A percentile compares a stretch with the other conserved stretches of the same genome.
Evolutionary conservation across 1,139 yeast species (phyloP).

Genomic region (Wickerhamiella infanticola): DNA sequence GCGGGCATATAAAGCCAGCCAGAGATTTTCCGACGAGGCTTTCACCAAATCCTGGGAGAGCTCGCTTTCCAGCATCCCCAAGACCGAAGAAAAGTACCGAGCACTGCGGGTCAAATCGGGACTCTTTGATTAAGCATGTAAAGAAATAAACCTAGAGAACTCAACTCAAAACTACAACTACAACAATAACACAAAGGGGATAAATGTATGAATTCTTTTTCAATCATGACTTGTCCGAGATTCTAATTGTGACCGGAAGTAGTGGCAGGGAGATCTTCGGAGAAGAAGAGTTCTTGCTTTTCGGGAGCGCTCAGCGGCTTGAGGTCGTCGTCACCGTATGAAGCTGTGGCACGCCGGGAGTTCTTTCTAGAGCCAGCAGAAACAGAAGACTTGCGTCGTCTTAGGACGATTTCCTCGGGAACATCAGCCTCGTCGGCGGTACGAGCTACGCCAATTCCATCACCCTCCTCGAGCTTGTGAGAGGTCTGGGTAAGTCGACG

Average conservation of each 20-base stretch:
- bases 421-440: constrained; percentile 19
- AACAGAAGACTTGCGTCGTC: constrained; percentile 21
- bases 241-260: constrained; percentile 13
- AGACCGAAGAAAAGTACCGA: constrained; percentile 2
- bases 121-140: constrained; percentile 4
- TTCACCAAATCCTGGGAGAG: constrained; percentile 48
- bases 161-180: too few species aligned
- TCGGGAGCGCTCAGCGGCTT: constrained; percentile 18
- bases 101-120: constrained; percentile 2
- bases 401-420: constrained; percentile 15
- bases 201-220: not conserved
- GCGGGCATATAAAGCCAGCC: constrained; percentile 39
- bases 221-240: not conserved
- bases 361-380: constrained; percentile 1
- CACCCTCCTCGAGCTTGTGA: constrained; percentile 23
- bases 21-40: constrained; percentile 51
- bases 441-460: constrained; percentile 25
- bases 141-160: too few species aligned
- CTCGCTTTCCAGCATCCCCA: constrained; percentile 5
- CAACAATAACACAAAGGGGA: not conserved
- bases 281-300: constrained; percentile 20
- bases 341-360: constrained; percentile 22
- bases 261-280: constrained; percentile 23
- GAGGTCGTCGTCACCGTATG: constrained; percentile 21
- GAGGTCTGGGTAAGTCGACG: constrained; percentile 24